Evolutionary conservation across 495 filamentous ascomycete species (phyloP), one percentile per base, ranked within the genome.

Genomic region (Penicillium waksmanii): DNA sequence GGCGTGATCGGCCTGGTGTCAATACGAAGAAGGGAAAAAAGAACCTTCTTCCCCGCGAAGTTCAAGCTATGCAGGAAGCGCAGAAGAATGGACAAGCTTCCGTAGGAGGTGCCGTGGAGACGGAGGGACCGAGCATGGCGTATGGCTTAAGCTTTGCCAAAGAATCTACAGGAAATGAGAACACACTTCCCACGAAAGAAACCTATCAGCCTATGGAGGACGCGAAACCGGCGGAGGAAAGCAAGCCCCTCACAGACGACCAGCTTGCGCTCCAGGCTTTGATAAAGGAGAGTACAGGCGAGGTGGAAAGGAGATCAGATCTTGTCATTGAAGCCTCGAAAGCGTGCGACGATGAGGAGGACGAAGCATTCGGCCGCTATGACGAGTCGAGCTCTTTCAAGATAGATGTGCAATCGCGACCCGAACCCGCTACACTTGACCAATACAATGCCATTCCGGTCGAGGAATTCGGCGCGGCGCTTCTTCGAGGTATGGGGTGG

Each of bases 401-500:
- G 31, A 74, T 79, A 10, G 88, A 90, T 66, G 80, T 93, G 42
- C 79, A 82, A 2, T 80, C 82, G n/a, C 86, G 91, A 0, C 92
- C 93, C 0, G 88, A 92, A 21, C 74, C 85, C 15, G 87, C 92
- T 3, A 88, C 84, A 0, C 76, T 95, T 21, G 91, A 92, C 47
- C 91, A 94, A 64, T 99, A 99, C 73, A 87, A 85, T 27, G 85
- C 87, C 4, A 84, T 96, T 11, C 94, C 96, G 0, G 91, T 98
- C 36, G 95, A 97, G 58, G 91, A 96, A 57, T 99, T 98, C 65
- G 95, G 94, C 34, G 87, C 90, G 21, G 91, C 91, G 3, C 74
- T 98, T 51, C 81, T 99, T 25, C 84, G 91, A 7, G 91, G 92
- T 11, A 96, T 97, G 87, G 95, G 95, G 5, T 97, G 93, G 94